Conservation (phyloP, 495 filamentous ascomycete species). For the Darksidea phi region DNA sequence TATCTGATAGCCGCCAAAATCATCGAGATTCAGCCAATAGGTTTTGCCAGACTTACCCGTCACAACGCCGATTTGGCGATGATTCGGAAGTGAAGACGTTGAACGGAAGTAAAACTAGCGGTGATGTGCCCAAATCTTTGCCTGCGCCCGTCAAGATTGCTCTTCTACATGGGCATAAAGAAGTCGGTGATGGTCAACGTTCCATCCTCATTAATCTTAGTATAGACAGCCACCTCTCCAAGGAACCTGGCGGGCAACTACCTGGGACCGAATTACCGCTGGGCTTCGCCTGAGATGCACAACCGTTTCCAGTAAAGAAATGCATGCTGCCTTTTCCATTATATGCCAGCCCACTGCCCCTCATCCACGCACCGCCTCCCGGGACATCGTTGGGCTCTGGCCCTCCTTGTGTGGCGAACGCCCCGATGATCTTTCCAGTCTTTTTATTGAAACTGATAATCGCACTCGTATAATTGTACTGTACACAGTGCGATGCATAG, state of each 20-base stretch:
- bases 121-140: constrained; percentile 48
- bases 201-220: constrained; percentile 46
- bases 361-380: constrained; percentile 44
- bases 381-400: constrained; percentile 34
- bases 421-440: constrained; percentile 44
- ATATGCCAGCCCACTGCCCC: constrained; percentile 46
- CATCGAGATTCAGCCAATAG: constrained; percentile 50
- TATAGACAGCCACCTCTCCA: constrained; percentile 48
- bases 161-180: constrained; percentile 49
- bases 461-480: constrained; percentile 52
- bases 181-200: constrained; percentile 44
- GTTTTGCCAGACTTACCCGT: constrained; percentile 51
- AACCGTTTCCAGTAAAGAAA: constrained; percentile 50
- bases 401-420: constrained; percentile 46
- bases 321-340: constrained; percentile 45
- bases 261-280: constrained; percentile 43
- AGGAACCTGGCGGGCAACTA: constrained; percentile 44
- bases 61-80: constrained; percentile 44
- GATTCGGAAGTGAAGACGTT: constrained; percentile 43
- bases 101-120: constrained; percentile 43
- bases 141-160: constrained; percentile 48
- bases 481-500: constrained; percentile 51
- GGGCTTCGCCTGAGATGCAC: constrained; percentile 43
- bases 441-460: constrained; percentile 50
- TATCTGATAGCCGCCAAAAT: constrained; percentile 52